These are phyloP conservation scores for Penicillium taxi DNA, from an alignment of 495 filamentous ascomycete species.

Conservation along the genomic window DNA sequence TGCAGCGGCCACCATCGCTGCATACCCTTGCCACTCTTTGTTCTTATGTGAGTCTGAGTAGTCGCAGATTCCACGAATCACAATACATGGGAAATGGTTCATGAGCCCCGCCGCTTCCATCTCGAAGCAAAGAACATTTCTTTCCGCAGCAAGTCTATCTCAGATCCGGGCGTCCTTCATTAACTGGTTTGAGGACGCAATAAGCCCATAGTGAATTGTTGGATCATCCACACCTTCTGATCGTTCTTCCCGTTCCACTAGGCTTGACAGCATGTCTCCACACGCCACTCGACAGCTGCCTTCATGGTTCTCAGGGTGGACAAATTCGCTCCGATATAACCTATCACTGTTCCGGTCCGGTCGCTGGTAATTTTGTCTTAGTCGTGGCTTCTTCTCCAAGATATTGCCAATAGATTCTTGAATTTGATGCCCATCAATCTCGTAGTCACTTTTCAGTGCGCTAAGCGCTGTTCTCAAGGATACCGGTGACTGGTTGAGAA, in stretches of 20 bases:
- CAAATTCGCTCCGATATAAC: background rate
- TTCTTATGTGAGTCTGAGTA: conserved; percentile 34
- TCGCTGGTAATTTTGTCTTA: background rate
- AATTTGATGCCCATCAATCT: background rate
- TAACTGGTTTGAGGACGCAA: conserved; percentile 33
- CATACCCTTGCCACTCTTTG: conserved; percentile 29
- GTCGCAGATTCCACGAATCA: conserved; percentile 31
- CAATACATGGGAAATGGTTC: conserved; percentile 22
- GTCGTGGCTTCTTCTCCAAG: background rate
- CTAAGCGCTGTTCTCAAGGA: background rate
- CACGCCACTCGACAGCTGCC: background rate
- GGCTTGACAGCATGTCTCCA: too few species aligned
- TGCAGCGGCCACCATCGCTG: conserved; percentile 23
- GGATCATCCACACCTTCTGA: too few species aligned
- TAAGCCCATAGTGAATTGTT: conserved; percentile 27
- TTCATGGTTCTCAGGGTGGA: background rate
- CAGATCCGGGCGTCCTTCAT: conserved; percentile 25
- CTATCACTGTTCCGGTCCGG: background rate
- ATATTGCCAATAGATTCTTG: background rate
- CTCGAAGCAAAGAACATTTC: conserved; percentile 2
- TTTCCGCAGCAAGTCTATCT: conserved; percentile 8
- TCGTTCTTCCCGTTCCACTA: too few species aligned
- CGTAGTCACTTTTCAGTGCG: background rate
- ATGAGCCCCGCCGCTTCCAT: conserved; percentile 6
- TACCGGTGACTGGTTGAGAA: background rate